Evolutionary conservation across 257 asterid species (phyloP).

Genomic region (Rehmannia glutinosa): DNA sequence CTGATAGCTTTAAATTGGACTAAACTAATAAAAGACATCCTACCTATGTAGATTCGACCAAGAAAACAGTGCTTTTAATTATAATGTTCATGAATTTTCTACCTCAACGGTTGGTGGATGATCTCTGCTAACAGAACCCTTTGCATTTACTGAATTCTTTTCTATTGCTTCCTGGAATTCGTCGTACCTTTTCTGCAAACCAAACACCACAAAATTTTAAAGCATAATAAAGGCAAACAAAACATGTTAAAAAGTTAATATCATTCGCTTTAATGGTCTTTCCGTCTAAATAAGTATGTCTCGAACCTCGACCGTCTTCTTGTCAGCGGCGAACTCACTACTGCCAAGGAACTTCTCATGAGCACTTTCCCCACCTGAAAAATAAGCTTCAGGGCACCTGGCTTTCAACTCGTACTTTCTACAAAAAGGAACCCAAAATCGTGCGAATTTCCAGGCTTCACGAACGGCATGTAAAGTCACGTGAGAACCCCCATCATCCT

Average conservation of each 20-base stretch:
- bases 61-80: no score
- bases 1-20: not conserved
- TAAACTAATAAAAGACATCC: no score
- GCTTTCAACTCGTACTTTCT: conserved; percentile 27
- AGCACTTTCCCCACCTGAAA: conserved; percentile 19
- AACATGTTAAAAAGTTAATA: not conserved
- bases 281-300: no score
- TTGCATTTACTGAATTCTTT: conserved; percentile 21
- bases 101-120: conserved; percentile 52
- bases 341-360: not conserved
- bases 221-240: not conserved
- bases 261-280: no score
- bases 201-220: not conserved
- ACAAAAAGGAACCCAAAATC: conserved; percentile 44
- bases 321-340: conserved; percentile 33
- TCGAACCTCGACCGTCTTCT: conserved; percentile 35
- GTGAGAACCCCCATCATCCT: conserved; percentile 48
- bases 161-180: conserved; percentile 35
- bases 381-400: conserved; percentile 42
- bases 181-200: conserved; percentile 32
- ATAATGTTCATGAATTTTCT: no score
- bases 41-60: no score
- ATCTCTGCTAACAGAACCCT: conserved; percentile 21
- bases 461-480: conserved; percentile 32
- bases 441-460: conserved; percentile 41